Percentiles rank a stretch among this genome's conserved stretches.
Evolutionary conservation across 2,329 filamentous ascomycete genomes (phyloP).

Genomic region (Ophiobolus disseminans): DNA sequence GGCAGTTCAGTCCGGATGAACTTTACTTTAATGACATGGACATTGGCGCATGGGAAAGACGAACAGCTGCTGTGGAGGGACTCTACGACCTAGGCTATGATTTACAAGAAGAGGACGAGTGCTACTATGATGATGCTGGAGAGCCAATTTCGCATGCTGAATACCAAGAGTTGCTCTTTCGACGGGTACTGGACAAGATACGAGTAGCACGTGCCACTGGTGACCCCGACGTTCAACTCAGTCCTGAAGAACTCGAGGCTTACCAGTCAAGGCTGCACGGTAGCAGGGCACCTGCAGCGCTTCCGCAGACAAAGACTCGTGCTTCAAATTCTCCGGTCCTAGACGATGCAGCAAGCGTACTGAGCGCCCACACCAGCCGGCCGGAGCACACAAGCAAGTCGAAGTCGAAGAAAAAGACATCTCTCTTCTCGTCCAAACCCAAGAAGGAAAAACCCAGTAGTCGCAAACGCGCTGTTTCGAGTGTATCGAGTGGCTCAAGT

Average conservation of each 20-base stretch:
- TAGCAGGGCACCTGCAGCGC: conserved; percentile 36
- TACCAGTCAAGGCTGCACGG: conserved; percentile 73
- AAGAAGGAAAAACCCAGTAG: conserved; percentile 43
- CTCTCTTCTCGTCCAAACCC: conserved; percentile 38
- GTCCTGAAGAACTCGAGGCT: conserved; percentile 79
- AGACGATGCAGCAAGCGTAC: conserved; percentile 38
- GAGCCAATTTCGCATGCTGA: conserved; percentile 46
- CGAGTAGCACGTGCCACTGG: conserved; percentile 77
- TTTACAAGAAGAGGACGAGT: conserved; percentile 60
- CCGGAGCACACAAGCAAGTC: conserved; percentile 38
- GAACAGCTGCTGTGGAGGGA: conserved; percentile 56
- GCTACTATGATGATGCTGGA: conserved; percentile 50
- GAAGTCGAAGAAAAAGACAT: conserved; percentile 44
- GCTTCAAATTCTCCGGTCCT: conserved; percentile 33
- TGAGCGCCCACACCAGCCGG: conserved; percentile 40
- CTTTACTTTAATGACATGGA: conserved; percentile 59
- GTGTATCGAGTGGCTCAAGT: conserved; percentile 20
- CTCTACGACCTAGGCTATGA: conserved; percentile 59
- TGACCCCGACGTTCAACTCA: conserved; percentile 79
- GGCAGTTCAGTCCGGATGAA: conserved; percentile 53
- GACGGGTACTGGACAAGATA: conserved; percentile 81
- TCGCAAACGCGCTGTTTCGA: conserved; percentile 38
- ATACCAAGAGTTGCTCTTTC: conserved; percentile 78
- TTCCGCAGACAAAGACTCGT: conserved; percentile 26
- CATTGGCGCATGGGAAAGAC: conserved; percentile 49